A percentile compares a stretch with the other conserved stretches of the same genome.
phyloP scores from a whole-genome alignment of 495 filamentous ascomycete genomes.

The Aspergillus sparsus region DNA sequence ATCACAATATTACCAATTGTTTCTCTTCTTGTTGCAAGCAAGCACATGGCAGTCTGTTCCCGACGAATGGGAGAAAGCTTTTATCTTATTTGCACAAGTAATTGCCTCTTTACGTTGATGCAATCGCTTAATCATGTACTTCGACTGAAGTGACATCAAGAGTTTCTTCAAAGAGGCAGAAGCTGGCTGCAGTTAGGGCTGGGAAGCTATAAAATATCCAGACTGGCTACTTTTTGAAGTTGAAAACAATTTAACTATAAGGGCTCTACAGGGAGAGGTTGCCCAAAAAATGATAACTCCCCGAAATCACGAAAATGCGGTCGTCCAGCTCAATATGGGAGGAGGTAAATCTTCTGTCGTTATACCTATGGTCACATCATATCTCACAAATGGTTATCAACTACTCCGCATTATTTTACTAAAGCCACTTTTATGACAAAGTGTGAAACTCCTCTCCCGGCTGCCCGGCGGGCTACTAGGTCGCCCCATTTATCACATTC shows the following conservation, averaged over 20 bases:
- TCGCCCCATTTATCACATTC: slow-evolving; percentile 61
- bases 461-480: slow-evolving; percentile 62
- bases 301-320: slow-evolving; percentile 41
- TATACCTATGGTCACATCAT: slow-evolving; percentile 60
- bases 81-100: slow-evolving; percentile 12
- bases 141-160: slow-evolving; percentile 13
- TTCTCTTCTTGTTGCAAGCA: slow-evolving; percentile 8
- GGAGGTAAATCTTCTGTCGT: slow-evolving; percentile 75
- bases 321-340: slow-evolving; percentile 77
- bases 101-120: slow-evolving; percentile 14
- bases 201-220: slow-evolving; percentile 28
- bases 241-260: slow-evolving; percentile 63
- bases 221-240: slow-evolving; percentile 66
- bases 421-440: slow-evolving; percentile 64
- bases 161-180: slow-evolving; percentile 20
- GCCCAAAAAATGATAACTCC: slow-evolving; percentile 58
- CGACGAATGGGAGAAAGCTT: slow-evolving; percentile 8
- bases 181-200: background rate
- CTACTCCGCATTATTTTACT: slow-evolving; percentile 62
- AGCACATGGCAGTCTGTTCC: slow-evolving; percentile 16
- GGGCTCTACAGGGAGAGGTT: slow-evolving; percentile 59
- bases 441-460: slow-evolving; percentile 56
- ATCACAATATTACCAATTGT: slow-evolving; percentile 16
- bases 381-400: slow-evolving; percentile 52
- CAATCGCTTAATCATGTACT: slow-evolving; percentile 13